Evolutionary conservation across 2,329 filamentous ascomycete genomes (phyloP).

Genomic region (Colletotrichum eleusines): DNA sequence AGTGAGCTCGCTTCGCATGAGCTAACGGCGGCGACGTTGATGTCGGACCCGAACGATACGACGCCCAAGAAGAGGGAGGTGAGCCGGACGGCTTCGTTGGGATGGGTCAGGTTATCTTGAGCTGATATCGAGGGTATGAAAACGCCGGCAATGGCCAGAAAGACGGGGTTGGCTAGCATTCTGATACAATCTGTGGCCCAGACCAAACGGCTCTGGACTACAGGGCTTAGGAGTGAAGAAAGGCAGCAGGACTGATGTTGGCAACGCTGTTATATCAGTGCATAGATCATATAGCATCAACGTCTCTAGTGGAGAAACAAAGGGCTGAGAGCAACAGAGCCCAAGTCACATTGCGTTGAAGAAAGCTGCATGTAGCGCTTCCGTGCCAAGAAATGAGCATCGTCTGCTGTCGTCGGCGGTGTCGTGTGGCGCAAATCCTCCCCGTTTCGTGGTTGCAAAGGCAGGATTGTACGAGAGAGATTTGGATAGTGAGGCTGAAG

Average conservation of each 20-base stretch:
- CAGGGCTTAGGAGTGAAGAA: background rate
- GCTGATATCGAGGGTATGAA: background rate
- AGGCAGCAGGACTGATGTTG: background rate
- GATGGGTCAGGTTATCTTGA: background rate
- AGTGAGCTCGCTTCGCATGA: background rate
- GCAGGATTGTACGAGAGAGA: background rate
- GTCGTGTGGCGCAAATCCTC: background rate
- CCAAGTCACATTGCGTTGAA: accelerated
- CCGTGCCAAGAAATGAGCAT: background rate
- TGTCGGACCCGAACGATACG: background rate
- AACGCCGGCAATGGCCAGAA: background rate
- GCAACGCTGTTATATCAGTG: background rate
- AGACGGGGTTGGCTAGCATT: background rate
- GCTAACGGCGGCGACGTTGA: background rate
- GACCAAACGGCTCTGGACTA: background rate
- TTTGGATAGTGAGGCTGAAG: background rate
- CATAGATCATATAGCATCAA: background rate
- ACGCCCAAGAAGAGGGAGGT: background rate
- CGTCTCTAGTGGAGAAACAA: background rate
- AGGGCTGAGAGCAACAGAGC: background rate
- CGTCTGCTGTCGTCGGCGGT: background rate
- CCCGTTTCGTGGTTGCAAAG: no score
- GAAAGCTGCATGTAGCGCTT: background rate
- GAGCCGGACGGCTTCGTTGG: background rate
- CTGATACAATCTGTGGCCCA: background rate